These are phyloP conservation scores for Primulina huaijiensis DNA, from an alignment of 257 asterid genomes.

Conservation along the genomic window DNA sequence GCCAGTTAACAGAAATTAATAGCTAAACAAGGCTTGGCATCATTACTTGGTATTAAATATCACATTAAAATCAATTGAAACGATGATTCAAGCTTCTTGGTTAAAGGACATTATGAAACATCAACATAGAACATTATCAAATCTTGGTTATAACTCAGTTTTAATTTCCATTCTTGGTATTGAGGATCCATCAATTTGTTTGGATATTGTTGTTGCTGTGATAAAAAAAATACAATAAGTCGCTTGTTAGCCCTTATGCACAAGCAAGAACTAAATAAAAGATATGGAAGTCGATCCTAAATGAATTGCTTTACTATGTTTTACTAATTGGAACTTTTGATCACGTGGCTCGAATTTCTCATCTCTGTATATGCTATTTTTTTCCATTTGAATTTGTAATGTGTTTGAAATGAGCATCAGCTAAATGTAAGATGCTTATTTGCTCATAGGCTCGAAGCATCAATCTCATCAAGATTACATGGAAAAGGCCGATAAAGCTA, in stretches of 20 bases:
- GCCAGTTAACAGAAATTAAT: background rate
- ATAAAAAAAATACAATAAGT: background rate
- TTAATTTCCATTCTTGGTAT: background rate
- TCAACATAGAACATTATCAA: background rate
- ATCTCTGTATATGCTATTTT: background rate
- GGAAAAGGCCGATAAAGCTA: conserved; percentile 83
- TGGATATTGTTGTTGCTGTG: background rate
- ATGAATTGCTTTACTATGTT: background rate
- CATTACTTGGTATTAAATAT: background rate
- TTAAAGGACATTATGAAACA: background rate
- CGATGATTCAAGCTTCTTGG: background rate
- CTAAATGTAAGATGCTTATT: background rate
- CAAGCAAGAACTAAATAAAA: background rate
- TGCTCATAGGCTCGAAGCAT: conserved; percentile 56
- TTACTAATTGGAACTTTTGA: background rate
- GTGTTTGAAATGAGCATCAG: background rate
- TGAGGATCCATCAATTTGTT: background rate
- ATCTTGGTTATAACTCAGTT: no score
- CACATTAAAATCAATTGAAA: background rate
- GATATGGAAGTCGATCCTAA: background rate
- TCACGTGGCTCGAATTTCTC: background rate
- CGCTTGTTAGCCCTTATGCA: background rate
- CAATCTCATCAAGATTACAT: conserved; percentile 88
- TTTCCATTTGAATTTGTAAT: background rate
- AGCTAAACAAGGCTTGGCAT: background rate